Evolutionary conservation across 352 stramenopile species (phyloP).

Genomic region (Globisporangium apiculatum): DNA sequence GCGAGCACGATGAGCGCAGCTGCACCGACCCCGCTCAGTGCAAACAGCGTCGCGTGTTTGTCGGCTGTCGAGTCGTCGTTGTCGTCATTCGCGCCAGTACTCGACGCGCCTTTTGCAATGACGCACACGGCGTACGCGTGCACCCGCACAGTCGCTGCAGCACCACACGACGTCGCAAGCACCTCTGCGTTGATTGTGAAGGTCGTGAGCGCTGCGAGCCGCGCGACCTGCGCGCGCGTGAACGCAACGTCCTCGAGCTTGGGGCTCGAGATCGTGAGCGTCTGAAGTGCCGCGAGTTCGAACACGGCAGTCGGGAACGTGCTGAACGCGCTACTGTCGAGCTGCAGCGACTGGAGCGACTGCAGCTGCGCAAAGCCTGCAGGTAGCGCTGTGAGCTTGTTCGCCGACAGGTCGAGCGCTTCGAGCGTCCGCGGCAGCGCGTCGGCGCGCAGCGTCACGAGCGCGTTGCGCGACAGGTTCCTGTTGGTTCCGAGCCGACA

Average conservation of each 20-base stretch:
- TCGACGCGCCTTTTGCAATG: background rate
- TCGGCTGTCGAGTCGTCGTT: background rate
- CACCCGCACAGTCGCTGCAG: conserved; percentile 1
- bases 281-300: conserved; percentile 11
- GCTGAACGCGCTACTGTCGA: conserved; percentile 7
- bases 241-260: conserved; percentile 19
- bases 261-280: conserved; percentile 18
- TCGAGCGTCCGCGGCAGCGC: conserved; percentile 7
- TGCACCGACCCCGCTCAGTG: background rate
- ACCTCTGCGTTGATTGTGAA: conserved; percentile 21
- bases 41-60: background rate
- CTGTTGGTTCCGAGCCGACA: background rate
- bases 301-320: conserved; percentile 15
- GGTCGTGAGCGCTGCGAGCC: conserved; percentile 18
- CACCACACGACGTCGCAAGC: conserved; percentile 18
- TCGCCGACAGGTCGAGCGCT: conserved; percentile 11
- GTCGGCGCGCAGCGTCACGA: conserved; percentile 5
- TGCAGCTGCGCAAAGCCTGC: conserved; percentile 10
- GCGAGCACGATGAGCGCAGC: background rate
- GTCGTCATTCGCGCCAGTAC: background rate
- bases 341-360: conserved; percentile 12
- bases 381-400: conserved; percentile 8
- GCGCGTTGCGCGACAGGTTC: conserved; percentile 15
- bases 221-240: conserved; percentile 16
- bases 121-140: conserved; percentile 24